phyloP scores from a whole-genome alignment of 169 alveolate genomes.

The Plasmodium cynomolgi region DNA sequence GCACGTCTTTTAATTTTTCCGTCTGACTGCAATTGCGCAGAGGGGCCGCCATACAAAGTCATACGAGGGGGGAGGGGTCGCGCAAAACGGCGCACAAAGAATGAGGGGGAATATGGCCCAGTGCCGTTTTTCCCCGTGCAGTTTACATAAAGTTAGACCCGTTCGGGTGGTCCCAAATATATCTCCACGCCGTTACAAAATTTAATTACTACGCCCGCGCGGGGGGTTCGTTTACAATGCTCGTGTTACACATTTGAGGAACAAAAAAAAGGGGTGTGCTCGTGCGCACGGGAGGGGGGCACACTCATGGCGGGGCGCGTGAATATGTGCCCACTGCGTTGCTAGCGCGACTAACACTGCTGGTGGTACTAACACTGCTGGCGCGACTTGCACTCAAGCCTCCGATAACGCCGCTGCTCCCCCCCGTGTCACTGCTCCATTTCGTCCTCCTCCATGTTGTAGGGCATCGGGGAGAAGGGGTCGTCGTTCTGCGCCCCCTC shows the following conservation, averaged over 20 bases:
- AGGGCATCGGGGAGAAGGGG: constrained; percentile 71
- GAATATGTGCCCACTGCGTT: not conserved
- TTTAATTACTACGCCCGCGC: not conserved
- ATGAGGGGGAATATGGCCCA: not conserved
- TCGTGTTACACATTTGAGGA: not conserved
- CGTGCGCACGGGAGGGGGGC: not conserved
- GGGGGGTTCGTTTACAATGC: not conserved
- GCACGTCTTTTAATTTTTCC: not conserved
- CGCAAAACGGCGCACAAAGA: too few species aligned
- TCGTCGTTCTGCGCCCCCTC: constrained; percentile 60
- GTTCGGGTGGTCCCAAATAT: not conserved
- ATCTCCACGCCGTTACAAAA: not conserved
- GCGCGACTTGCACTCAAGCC: not conserved
- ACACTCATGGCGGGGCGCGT: not conserved
- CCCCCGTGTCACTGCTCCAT: not conserved
- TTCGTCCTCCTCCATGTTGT: constrained; percentile 70
- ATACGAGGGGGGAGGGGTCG: too few species aligned
- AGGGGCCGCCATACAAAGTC: not conserved
- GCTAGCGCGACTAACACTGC: not conserved
- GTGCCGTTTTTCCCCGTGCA: not conserved
- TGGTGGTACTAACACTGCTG: not conserved
- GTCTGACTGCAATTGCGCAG: not conserved
- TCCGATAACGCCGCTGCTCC: not conserved
- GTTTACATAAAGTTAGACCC: not conserved
- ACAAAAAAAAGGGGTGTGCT: not conserved